Conservation (phyloP, 257 asterid genomes). For the Salvia hispanica region DNA sequence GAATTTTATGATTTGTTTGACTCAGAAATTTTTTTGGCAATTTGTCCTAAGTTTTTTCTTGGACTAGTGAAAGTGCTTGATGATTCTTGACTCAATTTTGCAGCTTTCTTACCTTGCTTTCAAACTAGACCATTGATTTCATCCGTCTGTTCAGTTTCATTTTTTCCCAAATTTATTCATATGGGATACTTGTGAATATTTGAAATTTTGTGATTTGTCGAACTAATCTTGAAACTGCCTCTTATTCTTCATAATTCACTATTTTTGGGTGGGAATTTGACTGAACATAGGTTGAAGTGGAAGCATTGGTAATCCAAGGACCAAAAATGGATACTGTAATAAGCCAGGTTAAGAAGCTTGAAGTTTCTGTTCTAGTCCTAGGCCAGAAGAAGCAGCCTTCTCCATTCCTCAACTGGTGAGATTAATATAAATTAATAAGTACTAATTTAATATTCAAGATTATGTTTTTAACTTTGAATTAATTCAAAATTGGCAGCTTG, state of each 20-base stretch:
- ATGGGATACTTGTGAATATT: too few relatives aligned
- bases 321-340: constrained; percentile 74
- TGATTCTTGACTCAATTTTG: too few relatives aligned
- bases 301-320: constrained; percentile 84
- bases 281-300: constrained; percentile 72
- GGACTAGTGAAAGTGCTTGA: neutral
- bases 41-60: neutral
- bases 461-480: neutral
- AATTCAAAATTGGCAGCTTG: constrained; percentile 41
- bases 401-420: constrained; percentile 56
- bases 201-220: too few relatives aligned
- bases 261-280: neutral
- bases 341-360: constrained; percentile 92
- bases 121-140: neutral
- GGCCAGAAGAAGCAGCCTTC: constrained; percentile 80
- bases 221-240: too few relatives aligned
- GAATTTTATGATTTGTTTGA: too few relatives aligned
- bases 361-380: constrained; percentile 80
- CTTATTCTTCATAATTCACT: too few relatives aligned
- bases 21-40: too few relatives aligned
- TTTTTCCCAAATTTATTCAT: too few relatives aligned
- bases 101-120: neutral
- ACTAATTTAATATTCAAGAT: neutral
- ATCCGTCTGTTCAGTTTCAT: too few relatives aligned
- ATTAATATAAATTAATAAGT: too few relatives aligned